Evolutionary conservation across 208 protist genomes (phyloP).

Genomic region (Leishmania major): DNA sequence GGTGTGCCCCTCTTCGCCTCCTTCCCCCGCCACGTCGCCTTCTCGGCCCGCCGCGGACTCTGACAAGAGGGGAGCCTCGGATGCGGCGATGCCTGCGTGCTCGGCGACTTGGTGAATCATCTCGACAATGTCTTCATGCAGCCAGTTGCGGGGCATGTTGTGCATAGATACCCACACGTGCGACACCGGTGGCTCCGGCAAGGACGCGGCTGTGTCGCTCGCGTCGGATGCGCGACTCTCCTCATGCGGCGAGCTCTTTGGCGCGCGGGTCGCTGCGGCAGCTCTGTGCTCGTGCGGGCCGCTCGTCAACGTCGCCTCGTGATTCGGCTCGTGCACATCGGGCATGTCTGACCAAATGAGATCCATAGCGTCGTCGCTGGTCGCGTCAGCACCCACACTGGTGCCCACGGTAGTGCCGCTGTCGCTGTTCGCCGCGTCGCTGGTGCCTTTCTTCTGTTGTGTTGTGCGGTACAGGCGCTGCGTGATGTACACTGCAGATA

Average conservation of each 20-base stretch:
- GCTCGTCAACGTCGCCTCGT: neutral
- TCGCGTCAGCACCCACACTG: neutral
- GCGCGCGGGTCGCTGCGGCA: neutral
- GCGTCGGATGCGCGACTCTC: neutral
- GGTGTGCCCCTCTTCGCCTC: slow-evolving; percentile 6
- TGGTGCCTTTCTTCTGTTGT: neutral
- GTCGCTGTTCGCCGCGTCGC: neutral
- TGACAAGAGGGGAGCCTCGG: neutral
- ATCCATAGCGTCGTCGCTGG: slow-evolving; percentile 23
- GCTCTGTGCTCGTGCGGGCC: neutral
- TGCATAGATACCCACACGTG: slow-evolving; percentile 59
- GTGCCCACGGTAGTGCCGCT: neutral
- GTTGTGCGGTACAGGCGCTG: neutral
- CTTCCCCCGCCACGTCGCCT: slow-evolving; percentile 3
- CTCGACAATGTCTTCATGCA: slow-evolving; percentile 84
- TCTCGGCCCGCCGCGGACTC: neutral
- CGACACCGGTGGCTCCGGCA: neutral
- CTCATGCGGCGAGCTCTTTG: neutral
- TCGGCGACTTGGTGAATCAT: slow-evolving; percentile 80
- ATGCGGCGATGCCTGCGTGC: slow-evolving; percentile 59
- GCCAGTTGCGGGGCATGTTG: slow-evolving; percentile 78
- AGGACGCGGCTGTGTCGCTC: neutral
- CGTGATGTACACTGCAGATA: neutral
- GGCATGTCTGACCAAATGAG: slow-evolving; percentile 23
- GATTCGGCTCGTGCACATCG: neutral